Evolutionary conservation across 164 flowering plant genomes (phyloP).

Genomic region (Chimonanthus salicifolius): DNA sequence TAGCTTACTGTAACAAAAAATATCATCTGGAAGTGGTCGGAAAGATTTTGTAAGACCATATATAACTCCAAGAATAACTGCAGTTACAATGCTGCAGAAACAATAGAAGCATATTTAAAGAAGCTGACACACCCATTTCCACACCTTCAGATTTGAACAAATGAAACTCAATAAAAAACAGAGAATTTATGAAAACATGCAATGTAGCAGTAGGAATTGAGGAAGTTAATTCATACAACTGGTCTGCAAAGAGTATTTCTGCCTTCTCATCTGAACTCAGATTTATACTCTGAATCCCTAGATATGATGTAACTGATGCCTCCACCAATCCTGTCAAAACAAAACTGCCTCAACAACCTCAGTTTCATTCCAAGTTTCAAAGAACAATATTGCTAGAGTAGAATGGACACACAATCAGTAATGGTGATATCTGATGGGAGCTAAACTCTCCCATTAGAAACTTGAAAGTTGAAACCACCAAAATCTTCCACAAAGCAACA

Average conservation of each 20-base stretch:
- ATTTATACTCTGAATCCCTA: conserved; percentile 51
- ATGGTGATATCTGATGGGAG: background rate
- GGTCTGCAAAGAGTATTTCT: conserved; percentile 68
- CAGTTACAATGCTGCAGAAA: conserved; percentile 63
- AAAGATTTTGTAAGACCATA: conserved; percentile 46
- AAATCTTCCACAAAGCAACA: background rate
- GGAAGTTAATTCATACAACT: conserved; percentile 43
- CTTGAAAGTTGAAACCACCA: too few species aligned
- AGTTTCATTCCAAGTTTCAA: conserved; percentile 10
- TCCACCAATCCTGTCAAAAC: conserved; percentile 88
- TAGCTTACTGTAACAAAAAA: conserved; percentile 65
- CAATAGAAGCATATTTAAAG: background rate
- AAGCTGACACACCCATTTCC: background rate
- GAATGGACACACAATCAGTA: background rate
- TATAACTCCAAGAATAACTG: conserved; percentile 61
- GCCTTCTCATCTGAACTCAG: conserved; percentile 85
- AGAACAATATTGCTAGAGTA: background rate
- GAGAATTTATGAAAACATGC: background rate
- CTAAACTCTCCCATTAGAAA: background rate
- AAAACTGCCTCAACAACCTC: conserved; percentile 82
- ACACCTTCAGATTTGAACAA: background rate
- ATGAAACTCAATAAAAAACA: background rate
- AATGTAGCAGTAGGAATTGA: background rate
- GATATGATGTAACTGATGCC: conserved; percentile 51
- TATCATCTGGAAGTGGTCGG: conserved; percentile 70